Percentiles rank a stretch among this genome's conserved stretches.
Conservation (phyloP, 2,329 filamentous ascomycete species). For the Cyphellophora attinorum region DNA sequence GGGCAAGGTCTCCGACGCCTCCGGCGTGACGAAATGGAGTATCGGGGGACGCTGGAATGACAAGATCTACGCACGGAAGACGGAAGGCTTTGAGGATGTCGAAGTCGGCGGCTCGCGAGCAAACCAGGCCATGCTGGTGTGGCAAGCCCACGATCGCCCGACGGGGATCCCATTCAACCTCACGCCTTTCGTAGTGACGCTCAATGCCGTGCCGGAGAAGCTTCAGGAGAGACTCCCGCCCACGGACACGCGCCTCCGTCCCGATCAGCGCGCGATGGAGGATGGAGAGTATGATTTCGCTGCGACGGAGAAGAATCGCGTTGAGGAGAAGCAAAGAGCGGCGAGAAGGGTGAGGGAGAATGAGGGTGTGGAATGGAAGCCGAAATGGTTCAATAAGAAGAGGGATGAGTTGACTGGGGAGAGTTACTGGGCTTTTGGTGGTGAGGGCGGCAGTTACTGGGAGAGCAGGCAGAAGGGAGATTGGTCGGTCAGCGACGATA, state of each 20-base stretch:
- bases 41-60: slow-evolving; percentile 96
- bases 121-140: slow-evolving; percentile 78
- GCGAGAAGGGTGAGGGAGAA: slow-evolving; percentile 64
- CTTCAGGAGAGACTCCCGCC: slow-evolving; percentile 70
- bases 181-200: slow-evolving; percentile 87
- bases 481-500: slow-evolving; percentile 68
- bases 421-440: slow-evolving; percentile 80
- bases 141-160: slow-evolving; percentile 78
- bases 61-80: slow-evolving; percentile 87
- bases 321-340: slow-evolving; percentile 84
- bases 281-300: slow-evolving; percentile 95
- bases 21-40: slow-evolving; percentile 75
- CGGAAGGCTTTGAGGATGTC: slow-evolving; percentile 75
- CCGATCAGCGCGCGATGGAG: slow-evolving; percentile 96
- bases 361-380: slow-evolving; percentile 68
- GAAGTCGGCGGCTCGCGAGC: slow-evolving; percentile 47
- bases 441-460: slow-evolving; percentile 93
- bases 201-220: slow-evolving; percentile 86
- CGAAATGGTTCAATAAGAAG: slow-evolving; percentile 73
- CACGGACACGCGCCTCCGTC: slow-evolving; percentile 84
- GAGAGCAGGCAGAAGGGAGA: slow-evolving; percentile 47
- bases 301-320: slow-evolving; percentile 83
- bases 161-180: slow-evolving; percentile 89
- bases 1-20: slow-evolving; percentile 72
- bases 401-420: slow-evolving; percentile 74